Percentiles rank a stretch among this genome's conserved stretches.
phyloP scores from a whole-genome alignment of 176 grass and related monocot species.

The Panicum miliaceum region DNA sequence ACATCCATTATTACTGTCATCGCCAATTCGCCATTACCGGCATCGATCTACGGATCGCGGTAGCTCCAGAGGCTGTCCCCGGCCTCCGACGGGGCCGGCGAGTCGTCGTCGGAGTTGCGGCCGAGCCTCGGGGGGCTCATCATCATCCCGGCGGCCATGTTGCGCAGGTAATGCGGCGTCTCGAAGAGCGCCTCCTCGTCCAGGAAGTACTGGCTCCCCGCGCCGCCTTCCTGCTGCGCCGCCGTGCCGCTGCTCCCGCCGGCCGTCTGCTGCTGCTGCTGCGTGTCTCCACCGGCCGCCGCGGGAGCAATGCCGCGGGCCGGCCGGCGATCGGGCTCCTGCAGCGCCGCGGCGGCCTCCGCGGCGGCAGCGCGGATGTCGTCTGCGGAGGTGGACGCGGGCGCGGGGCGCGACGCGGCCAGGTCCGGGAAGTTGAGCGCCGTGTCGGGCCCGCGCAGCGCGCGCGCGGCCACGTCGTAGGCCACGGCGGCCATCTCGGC shows the following conservation, averaged over 20 bases:
- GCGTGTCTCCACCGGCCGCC: neutral
- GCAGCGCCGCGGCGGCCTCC: conserved; percentile 43
- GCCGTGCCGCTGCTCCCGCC: neutral
- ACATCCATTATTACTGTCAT: neutral
- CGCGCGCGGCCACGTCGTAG: conserved; percentile 79
- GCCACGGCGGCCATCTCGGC: conserved; percentile 94
- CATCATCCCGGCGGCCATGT: conserved; percentile 97
- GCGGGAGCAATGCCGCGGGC: conserved; percentile 25
- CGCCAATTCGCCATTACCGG: neutral
- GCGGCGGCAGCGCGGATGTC: conserved; percentile 77
- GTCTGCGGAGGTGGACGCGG: conserved; percentile 65
- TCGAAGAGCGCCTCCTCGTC: conserved; percentile 95
- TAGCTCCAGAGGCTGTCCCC: conserved; percentile 76
- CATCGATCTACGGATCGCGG: conserved; percentile 49
- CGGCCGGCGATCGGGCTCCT: neutral
- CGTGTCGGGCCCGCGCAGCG: conserved; percentile 74
- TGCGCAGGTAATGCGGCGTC: conserved; percentile 76
- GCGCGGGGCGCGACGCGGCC: conserved; percentile 49
- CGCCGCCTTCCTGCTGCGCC: neutral
- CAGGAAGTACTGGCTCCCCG: conserved; percentile 47
- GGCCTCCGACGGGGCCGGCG: conserved; percentile 52
- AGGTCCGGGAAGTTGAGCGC: conserved; percentile 77
- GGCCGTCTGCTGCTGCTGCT: neutral
- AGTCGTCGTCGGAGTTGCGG: conserved; percentile 56
- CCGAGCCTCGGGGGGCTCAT: conserved; percentile 85